A percentile compares a stretch with the other conserved stretches of the same genome.
Evolutionary conservation across 1,284 basidiomycete genomes (phyloP).

Genomic region (Ganoderma meredithae): DNA sequence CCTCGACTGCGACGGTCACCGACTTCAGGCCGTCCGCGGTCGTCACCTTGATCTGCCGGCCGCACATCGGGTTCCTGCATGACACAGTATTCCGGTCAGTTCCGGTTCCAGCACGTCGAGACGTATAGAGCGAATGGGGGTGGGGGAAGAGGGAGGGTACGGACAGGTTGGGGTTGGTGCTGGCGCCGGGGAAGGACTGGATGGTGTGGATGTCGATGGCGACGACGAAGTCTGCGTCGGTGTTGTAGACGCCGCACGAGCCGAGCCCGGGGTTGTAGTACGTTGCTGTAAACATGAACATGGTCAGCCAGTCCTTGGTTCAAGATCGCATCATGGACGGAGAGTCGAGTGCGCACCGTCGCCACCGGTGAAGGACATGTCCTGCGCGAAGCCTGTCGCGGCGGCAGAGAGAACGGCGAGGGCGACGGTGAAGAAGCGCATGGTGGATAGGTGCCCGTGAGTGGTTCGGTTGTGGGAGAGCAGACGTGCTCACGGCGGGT

Average conservation of each 20-base stretch:
- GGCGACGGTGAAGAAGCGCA: slow-evolving; percentile 21
- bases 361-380: slow-evolving; percentile 11
- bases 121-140: neutral
- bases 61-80: slow-evolving; percentile 45
- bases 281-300: slow-evolving; percentile 15
- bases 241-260: slow-evolving; percentile 28
- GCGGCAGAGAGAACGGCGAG: slow-evolving; percentile 18
- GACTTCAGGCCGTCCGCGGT: slow-evolving; percentile 39
- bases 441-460: neutral
- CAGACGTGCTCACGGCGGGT: neutral
- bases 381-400: slow-evolving; percentile 10
- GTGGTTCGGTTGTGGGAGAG: neutral
- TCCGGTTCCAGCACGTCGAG: neutral
- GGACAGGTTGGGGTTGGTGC: slow-evolving; percentile 23
- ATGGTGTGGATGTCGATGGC: slow-evolving; percentile 20
- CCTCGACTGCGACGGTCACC: slow-evolving; percentile 48
- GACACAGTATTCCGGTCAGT: neutral
- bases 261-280: slow-evolving; percentile 27
- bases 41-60: slow-evolving; percentile 38
- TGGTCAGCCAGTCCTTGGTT: neutral
- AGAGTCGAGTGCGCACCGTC: slow-evolving; percentile 15
- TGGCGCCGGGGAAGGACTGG: slow-evolving; percentile 26
- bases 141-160: neutral
- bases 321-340: too few species aligned
- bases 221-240: slow-evolving; percentile 30